phyloP scores from a whole-genome alignment of 208 protist species.

The Trypanosoma rangeli region DNA sequence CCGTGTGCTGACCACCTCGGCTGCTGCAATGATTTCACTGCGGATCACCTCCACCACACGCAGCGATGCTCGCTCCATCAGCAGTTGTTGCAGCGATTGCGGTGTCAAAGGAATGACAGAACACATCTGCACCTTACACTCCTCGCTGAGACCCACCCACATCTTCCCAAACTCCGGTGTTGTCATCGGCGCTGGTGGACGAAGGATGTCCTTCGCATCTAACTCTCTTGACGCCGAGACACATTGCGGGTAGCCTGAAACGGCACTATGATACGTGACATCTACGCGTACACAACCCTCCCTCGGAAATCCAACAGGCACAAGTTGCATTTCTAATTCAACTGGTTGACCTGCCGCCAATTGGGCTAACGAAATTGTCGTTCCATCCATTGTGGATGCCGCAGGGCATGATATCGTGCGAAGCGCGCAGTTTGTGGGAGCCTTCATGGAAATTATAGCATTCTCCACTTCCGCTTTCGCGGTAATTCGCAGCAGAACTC shows the following conservation, averaged over 20 bases:
- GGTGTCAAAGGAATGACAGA: constrained; percentile 15
- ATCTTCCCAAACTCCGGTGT: constrained; percentile 47
- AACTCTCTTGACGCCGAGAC: constrained; percentile 4
- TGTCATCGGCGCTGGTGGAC: constrained; percentile 27
- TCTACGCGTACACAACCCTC: constrained; percentile 16
- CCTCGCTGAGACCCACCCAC: constrained; percentile 25
- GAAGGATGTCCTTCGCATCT: constrained; percentile 24
- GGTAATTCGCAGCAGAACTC: constrained; percentile 10
- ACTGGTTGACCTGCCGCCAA: constrained; percentile 10
- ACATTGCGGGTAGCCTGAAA: constrained; percentile 1
- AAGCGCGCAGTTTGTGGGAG: constrained; percentile 9
- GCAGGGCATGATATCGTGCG: constrained; percentile 1
- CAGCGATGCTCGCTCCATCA: constrained; percentile 38
- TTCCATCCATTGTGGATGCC: neutral
- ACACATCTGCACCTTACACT: constrained; percentile 25
- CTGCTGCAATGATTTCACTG: constrained; percentile 56
- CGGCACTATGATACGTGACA: constrained; percentile 4
- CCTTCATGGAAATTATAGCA: neutral
- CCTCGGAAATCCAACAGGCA: constrained; percentile 17
- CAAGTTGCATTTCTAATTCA: constrained; percentile 1
- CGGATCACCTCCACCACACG: constrained; percentile 64
- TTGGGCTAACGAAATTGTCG: neutral
- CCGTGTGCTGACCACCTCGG: constrained; percentile 23
- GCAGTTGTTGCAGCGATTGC: constrained; percentile 28
- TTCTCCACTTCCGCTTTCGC: neutral